Base-by-base conservation (phyloP, 1,284 basidiomycete species). In the Sphagnurus paluster region DNA sequence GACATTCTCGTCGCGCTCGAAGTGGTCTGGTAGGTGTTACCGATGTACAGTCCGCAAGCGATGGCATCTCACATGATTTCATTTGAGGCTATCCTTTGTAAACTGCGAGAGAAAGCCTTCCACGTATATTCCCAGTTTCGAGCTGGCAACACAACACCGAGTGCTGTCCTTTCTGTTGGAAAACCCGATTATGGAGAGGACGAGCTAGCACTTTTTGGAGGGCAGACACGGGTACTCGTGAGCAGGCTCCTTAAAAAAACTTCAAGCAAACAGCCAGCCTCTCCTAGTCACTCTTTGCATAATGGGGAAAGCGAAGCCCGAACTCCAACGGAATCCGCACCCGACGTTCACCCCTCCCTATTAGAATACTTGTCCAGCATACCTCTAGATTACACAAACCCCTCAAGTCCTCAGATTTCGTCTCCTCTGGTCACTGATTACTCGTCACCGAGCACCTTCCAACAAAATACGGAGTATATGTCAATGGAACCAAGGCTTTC, bases 131-230 rank as follows among this genome's bases (percentile, higher is more conserved):
- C 73, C 2, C 64, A 68, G 43, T 71, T 69, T 48, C 63, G 68
- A 25, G 68, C 66, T 42, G 71, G 70, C 16, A 68, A 65, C 49
- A 54, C 54, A 14, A 30, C 63, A 44, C 44, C 63, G 17, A 56
- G 62, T 38, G 60, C 68, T 7, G 61, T 71, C 6, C 62, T 76
- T 32, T 64, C 66, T 5, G 58, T 67, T 3, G 69, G 66, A 6
- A 62, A 61, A 21, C 64, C 62, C 4, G 79, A 79, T 55, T 77
- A 79, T 41, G 78, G 75, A 30, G 72, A 76, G 37, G 77, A 84
- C 52, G 80, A 83, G 56, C 71, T 85, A 14, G 80, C 82, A 14
- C 69, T 84, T n/a, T 84, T 84, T 42, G 82, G 82, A 36, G 82
- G 77, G 4, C 78, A 79, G 51, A 81, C 79, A 6, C 69, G 70